A percentile compares a stretch with the other conserved stretches of the same genome.
Evolutionary conservation across 176 grass and related monocot species (phyloP).

Genomic region (Carex cristatella): DNA sequence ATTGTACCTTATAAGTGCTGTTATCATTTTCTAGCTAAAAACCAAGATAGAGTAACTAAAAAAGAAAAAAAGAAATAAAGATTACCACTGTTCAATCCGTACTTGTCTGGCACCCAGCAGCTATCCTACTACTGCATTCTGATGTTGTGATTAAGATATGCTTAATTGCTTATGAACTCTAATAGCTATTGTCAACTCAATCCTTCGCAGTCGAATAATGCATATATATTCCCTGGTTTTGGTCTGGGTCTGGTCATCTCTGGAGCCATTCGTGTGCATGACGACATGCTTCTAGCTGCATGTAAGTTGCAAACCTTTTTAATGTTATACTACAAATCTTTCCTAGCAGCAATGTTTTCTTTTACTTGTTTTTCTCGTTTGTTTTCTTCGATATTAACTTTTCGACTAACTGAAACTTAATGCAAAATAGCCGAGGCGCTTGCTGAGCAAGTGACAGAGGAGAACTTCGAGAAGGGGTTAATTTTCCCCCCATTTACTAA

Average conservation of each 20-base stretch:
- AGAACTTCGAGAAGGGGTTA: constrained; percentile 59
- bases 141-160: neutral
- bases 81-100: neutral
- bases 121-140: neutral
- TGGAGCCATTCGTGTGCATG: constrained; percentile 81
- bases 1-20: neutral
- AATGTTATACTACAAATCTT: neutral
- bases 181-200: constrained; percentile 7
- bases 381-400: neutral
- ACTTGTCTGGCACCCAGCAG: neutral
- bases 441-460: constrained; percentile 64
- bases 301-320: constrained; percentile 45
- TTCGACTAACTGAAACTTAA: neutral
- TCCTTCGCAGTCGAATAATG: constrained; percentile 76
- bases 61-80: neutral
- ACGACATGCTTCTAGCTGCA: constrained; percentile 97
- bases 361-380: neutral
- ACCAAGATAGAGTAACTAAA: neutral
- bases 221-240: constrained; percentile 96
- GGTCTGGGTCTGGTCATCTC: constrained; percentile 84
- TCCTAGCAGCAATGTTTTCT: neutral
- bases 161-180: constrained; percentile 17
- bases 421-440: constrained; percentile 65
- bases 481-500: constrained; percentile 86
- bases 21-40: neutral